These are phyloP conservation scores for Aspergillus pseudoglaucus DNA, from an alignment of 2,329 filamentous ascomycete species.

Conservation along the genomic window DNA sequence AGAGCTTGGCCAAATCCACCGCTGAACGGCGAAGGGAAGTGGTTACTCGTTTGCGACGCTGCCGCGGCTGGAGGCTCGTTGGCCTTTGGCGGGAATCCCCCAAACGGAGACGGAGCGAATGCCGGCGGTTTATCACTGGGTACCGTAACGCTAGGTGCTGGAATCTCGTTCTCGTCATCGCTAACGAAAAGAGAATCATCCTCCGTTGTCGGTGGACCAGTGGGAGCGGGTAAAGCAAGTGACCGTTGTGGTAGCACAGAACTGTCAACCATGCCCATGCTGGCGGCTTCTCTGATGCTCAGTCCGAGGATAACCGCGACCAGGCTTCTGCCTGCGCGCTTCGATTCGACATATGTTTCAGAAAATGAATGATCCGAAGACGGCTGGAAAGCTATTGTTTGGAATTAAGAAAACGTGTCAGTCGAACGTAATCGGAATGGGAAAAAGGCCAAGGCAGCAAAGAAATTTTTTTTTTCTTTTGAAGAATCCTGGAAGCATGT, in stretches of 20 bases:
- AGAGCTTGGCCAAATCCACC: background rate
- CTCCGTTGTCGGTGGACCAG: conserved; percentile 20
- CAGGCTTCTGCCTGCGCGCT: conserved; percentile 50
- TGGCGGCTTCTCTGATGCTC: conserved; percentile 46
- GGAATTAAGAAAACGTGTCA: conserved; percentile 8
- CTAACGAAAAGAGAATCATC: conserved; percentile 35
- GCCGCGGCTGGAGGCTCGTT: background rate
- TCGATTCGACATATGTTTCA: conserved; percentile 50
- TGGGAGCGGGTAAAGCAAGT: conserved; percentile 15
- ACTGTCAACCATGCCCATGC: conserved; percentile 45
- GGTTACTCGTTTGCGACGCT: background rate
- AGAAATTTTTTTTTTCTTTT: too few species aligned
- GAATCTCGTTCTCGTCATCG: conserved; percentile 28
- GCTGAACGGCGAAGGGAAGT: conserved; percentile 7
- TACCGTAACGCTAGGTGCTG: conserved; percentile 15
- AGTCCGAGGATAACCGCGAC: conserved; percentile 53
- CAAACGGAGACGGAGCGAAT: conserved; percentile 9
- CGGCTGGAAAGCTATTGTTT: conserved; percentile 32
- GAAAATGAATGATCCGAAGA: conserved; percentile 50
- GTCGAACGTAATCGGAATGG: conserved; percentile 5
- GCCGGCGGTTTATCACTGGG: conserved; percentile 5
- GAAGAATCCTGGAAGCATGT: background rate
- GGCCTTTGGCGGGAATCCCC: conserved; percentile 13
- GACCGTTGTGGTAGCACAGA: conserved; percentile 26
- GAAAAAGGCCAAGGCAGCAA: conserved; percentile 1